These are phyloP conservation scores for Nothophytophthora sp. DNA, from an alignment of 352 stramenopile genomes.

Conservation along the genomic window DNA sequence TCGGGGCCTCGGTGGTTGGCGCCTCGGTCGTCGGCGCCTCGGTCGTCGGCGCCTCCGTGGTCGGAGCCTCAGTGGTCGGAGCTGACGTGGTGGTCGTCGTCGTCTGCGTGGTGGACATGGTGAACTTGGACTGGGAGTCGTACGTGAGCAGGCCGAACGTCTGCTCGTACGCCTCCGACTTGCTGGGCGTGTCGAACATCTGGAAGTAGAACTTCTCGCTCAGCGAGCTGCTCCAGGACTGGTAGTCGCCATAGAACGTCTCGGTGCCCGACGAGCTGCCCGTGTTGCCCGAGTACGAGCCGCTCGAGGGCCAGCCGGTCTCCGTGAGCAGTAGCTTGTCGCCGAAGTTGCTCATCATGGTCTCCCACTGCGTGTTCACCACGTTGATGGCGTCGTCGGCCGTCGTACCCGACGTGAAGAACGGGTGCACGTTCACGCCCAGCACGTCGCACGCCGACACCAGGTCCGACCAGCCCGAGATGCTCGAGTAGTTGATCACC, in stretches of 20 bases:
- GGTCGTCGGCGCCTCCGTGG: slow-evolving; percentile 5
- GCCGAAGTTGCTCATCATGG: slow-evolving; percentile 39
- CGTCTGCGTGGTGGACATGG: slow-evolving; percentile 26
- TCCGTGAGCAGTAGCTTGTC: slow-evolving; percentile 58
- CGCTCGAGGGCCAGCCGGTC: slow-evolving; percentile 51
- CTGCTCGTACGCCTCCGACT: slow-evolving; percentile 42
- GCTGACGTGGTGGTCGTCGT: slow-evolving; percentile 7
- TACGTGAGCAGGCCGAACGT: slow-evolving; percentile 51
- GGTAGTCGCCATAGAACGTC: slow-evolving; percentile 61
- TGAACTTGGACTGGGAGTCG: slow-evolving; percentile 57
- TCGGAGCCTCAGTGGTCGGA: slow-evolving; percentile 5
- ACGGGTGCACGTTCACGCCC: slow-evolving; percentile 63
- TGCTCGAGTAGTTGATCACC: slow-evolving; percentile 33
- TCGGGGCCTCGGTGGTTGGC: background rate
- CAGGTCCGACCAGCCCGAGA: slow-evolving; percentile 39
- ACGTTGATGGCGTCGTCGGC: slow-evolving; percentile 40
- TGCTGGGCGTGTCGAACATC: slow-evolving; percentile 67
- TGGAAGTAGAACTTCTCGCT: slow-evolving; percentile 80
- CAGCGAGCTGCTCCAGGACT: slow-evolving; percentile 51
- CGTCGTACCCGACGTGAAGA: slow-evolving; percentile 45
- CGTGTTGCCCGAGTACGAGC: slow-evolving; percentile 34
- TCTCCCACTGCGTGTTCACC: slow-evolving; percentile 55
- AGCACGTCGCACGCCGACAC: slow-evolving; percentile 44
- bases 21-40: background rate
- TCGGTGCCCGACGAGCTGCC: slow-evolving; percentile 33